Evolutionary conservation across 306 rosid species (phyloP), one percentile per base, ranked within the genome.

Genomic region (Ormosia emarginata): DNA sequence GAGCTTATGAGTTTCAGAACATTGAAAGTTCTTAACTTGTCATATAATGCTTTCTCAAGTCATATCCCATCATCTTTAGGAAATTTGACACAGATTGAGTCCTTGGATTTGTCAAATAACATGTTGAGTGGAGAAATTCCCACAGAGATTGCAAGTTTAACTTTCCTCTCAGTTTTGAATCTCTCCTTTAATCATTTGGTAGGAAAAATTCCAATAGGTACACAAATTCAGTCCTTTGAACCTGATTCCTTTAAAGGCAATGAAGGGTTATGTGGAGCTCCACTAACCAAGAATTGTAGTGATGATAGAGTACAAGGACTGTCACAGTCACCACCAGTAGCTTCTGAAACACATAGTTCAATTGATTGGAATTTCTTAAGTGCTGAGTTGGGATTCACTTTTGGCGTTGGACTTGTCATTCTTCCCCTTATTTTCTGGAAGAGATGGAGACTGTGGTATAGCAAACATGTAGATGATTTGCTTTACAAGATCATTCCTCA

Each of bases 161-260:
- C 11, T 13, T 88, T 85, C 14, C 80, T 85, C 5, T 11, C 75
- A 2, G 12, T 69, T 9, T 11, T 85, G 10, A 82, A 87, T 7
- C 85, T 88, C n/a, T 88, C 87, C 0, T 40, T 55, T 13, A 88
- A 88, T 72, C 82, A 50, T n/a, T 47, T 88, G 52, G 80, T 11
- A 4, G 84, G 89, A 8, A 52, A 1, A 59, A 87, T 87, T 61
- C 82, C 80, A 7, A 37, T 18, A 0, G 67, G 81, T 2, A 66
- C 75, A 34, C 90, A 87, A 55, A 49, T 86, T 18, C 56, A 32
- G 2, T 5, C 82, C 18, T 85, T 87, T 52, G 12, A 17, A 5
- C 40, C 24, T 24, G 32, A 30, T 53, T 82, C 82, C 10, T 88
- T 70, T 32, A 9, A 6, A 55, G 83, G 87, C 3, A 88, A 88